phyloP scores from a whole-genome alignment of 805 yeast genomes.

The Naumovozyma castellii region DNA sequence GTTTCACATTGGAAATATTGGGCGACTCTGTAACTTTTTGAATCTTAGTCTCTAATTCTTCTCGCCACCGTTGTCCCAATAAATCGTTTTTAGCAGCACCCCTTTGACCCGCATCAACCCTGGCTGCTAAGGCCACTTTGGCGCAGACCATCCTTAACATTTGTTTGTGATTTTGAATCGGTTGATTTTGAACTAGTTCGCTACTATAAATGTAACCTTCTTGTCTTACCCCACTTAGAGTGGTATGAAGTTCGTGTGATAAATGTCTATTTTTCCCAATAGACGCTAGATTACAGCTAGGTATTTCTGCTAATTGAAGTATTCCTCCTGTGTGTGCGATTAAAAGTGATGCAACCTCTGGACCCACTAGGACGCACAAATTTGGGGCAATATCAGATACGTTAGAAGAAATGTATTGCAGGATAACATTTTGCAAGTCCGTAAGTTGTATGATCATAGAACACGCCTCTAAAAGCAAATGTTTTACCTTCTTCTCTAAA shows the following conservation, averaged over 20 bases:
- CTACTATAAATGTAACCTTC: slow-evolving; percentile 61
- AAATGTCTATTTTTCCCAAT: slow-evolving; percentile 44
- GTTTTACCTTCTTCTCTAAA: slow-evolving; percentile 30
- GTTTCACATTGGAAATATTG: slow-evolving; percentile 55
- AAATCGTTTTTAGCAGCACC: slow-evolving; percentile 34
- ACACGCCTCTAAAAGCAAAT: slow-evolving; percentile 32
- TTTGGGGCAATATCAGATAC: slow-evolving; percentile 69
- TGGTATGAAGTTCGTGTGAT: slow-evolving; percentile 28
- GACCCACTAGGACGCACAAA: slow-evolving; percentile 59
- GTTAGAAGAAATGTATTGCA: slow-evolving; percentile 46
- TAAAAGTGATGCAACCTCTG: slow-evolving; percentile 63
- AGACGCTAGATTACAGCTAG: slow-evolving; percentile 77
- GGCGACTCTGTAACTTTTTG: slow-evolving; percentile 76
- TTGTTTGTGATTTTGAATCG: slow-evolving; percentile 50
- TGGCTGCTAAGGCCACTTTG: slow-evolving; percentile 70
- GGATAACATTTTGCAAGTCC: slow-evolving; percentile 35
- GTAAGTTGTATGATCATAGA: slow-evolving; percentile 39
- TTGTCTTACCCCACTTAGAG: slow-evolving; percentile 41
- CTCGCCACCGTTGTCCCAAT: slow-evolving; percentile 49
- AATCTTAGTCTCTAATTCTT: slow-evolving; percentile 53
- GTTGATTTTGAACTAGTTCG: slow-evolving; percentile 49
- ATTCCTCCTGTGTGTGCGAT: slow-evolving; percentile 64
- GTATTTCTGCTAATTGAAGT: slow-evolving; percentile 52
- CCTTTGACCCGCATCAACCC: slow-evolving; percentile 54
- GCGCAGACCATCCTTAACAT: slow-evolving; percentile 74